Percentiles rank a stretch among this genome's conserved stretches.
These are phyloP conservation scores for Fusarium burgessii DNA, from an alignment of 2,329 filamentous ascomycete species.

Conservation along the genomic window DNA sequence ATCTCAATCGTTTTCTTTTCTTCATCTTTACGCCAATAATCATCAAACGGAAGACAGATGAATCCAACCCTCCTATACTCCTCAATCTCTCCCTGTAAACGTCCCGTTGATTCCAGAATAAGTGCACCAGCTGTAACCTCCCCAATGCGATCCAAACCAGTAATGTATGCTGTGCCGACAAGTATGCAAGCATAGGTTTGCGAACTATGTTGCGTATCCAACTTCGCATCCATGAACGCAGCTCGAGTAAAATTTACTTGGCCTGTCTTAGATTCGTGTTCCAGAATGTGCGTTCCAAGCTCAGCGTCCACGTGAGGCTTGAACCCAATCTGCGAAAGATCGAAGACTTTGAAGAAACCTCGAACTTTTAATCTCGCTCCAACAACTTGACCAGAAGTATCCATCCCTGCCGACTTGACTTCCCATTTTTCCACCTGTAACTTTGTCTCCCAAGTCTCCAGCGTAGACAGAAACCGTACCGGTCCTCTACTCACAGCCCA, in stretches of 20 bases:
- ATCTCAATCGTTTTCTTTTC: neutral
- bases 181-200: neutral
- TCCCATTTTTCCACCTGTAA: neutral
- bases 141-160: too few relatives aligned
- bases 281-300: too few relatives aligned
- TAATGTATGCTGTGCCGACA: neutral
- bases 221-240: neutral
- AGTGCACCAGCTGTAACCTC: neutral
- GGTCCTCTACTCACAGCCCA: neutral
- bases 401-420: neutral
- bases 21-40: neutral
- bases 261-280: too few relatives aligned
- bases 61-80: neutral
- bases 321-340: rapidly evolving
- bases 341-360: rapidly evolving
- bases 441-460: neutral
- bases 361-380: neutral
- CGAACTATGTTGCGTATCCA: rapidly evolving
- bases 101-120: neutral
- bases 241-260: neutral
- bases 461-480: neutral
- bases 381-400: neutral
- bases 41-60: neutral
- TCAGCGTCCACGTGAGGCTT: too few relatives aligned
- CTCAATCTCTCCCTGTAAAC: neutral